A percentile compares a stretch with the other conserved stretches of the same genome.
Evolutionary conservation across 176 grass and related monocot genomes (phyloP).

Genomic region (Eleusine coracana): DNA sequence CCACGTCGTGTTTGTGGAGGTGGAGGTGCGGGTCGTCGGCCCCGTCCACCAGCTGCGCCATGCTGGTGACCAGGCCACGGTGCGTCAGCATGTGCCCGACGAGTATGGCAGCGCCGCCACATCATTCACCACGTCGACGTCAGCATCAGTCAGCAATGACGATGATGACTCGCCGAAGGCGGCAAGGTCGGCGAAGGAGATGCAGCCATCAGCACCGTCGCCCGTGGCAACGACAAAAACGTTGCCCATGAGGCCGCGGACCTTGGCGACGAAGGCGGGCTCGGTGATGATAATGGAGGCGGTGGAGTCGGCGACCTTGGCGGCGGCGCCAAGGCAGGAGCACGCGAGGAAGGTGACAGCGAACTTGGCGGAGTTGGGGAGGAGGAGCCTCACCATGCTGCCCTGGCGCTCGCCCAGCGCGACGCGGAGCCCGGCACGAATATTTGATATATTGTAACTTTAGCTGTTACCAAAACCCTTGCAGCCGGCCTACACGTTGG

Average conservation of each 20-base stretch:
- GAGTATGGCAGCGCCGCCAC: slow-evolving; percentile 81
- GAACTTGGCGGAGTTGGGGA: slow-evolving; percentile 75
- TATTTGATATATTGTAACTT: too few relatives aligned
- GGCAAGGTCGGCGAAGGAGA: slow-evolving; percentile 62
- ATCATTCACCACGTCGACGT: slow-evolving; percentile 57
- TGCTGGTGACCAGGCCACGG: slow-evolving; percentile 60
- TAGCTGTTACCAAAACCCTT: too few relatives aligned
- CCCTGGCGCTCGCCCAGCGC: slow-evolving; percentile 48
- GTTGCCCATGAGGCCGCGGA: slow-evolving; percentile 37
- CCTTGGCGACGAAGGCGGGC: slow-evolving; percentile 70
- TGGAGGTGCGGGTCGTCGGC: slow-evolving; percentile 57
- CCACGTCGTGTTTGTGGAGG: slow-evolving; percentile 41
- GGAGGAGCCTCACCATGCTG: slow-evolving; percentile 68
- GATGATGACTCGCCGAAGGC: too few relatives aligned
- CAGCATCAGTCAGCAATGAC: too few relatives aligned
- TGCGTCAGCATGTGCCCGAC: slow-evolving; percentile 93
- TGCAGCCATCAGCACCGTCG: slow-evolving; percentile 44
- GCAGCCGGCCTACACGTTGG: too few relatives aligned
- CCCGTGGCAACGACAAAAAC: slow-evolving; percentile 64
- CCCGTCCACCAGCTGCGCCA: slow-evolving; percentile 62
- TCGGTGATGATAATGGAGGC: slow-evolving; percentile 67
- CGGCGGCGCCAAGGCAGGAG: slow-evolving; percentile 64
- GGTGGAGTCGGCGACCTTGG: slow-evolving; percentile 56
- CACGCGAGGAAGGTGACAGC: slow-evolving; percentile 70
- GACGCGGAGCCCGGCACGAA: slow-evolving; percentile 2